Evolutionary conservation across 2,329 filamentous ascomycete genomes (phyloP), one percentile per base, ranked within the genome.

Genomic region (Monilinia polystroma): DNA sequence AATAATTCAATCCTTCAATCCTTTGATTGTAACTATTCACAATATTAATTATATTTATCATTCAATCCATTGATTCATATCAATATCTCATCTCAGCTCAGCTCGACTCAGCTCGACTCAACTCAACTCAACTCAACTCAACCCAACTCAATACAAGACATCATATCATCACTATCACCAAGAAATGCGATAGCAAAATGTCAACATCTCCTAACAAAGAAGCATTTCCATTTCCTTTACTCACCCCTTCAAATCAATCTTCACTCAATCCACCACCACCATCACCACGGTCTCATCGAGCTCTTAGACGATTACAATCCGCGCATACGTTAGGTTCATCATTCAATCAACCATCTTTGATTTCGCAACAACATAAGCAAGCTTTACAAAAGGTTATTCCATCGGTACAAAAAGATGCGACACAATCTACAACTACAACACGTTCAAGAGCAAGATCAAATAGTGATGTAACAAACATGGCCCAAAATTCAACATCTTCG

Each of bases 271-370:
- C 83, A 58, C 83, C 87, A 68, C 82, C 87, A 69, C 82, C 85
- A 32, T 88, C 87, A 38, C 87, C 88, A 54, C 84, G 87, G 69
- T 87, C 86, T 35, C 85, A 88, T 75, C 86, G 90, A 73, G 84
- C 85, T 57, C 82, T 93, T 68, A 86, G 90, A 72, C 89, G 89
- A 76, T 85, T 92, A 41, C 89, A 92, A 78, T 93, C 90, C 43
- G 90, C 91, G 62, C 90, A 92, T 80, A 82, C 84, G 78, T 79
- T 92, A 64, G 86, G 86, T 76, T 79, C 86, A 69, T 83, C 85
- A 52, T 71, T 80, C 67, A 73, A 76, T 45, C 73, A 78, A 63
- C 80, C 84, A 32, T 85, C 85, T 0, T 80, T 89, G 70, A 86
- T 88, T 72, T 83, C 87, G n/a, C 86, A 88, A 73, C 86, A 88